Conservation (phyloP, 495 filamentous ascomycete species). For the Aspergillus baeticus region DNA sequence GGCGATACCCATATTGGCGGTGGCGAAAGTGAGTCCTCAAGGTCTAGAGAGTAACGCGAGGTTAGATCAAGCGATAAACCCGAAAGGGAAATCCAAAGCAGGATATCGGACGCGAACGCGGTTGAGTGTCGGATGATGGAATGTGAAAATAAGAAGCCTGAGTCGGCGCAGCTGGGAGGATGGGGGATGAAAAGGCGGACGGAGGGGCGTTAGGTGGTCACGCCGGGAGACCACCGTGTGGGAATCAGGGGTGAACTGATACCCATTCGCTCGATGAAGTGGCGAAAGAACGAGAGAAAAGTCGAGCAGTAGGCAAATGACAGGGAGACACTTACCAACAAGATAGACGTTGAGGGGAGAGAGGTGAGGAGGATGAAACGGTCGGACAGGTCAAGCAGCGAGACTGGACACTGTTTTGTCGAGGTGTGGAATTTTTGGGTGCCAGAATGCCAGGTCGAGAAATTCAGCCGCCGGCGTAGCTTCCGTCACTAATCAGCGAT, state of each 20-base stretch:
- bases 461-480: slow-evolving; percentile 34
- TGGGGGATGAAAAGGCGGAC: slow-evolving; percentile 23
- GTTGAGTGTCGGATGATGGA: slow-evolving; percentile 5
- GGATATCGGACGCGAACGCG: background rate
- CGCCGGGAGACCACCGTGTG: slow-evolving; percentile 23
- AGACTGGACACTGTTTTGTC: slow-evolving; percentile 22
- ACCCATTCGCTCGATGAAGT: slow-evolving; percentile 9
- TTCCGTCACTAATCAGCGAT: slow-evolving; percentile 31
- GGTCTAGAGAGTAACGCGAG: slow-evolving; percentile 26
- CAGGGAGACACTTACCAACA: slow-evolving; percentile 12
- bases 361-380: slow-evolving; percentile 11
- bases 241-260: slow-evolving; percentile 23
- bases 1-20: slow-evolving; percentile 86
- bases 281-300: slow-evolving; percentile 5
- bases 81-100: slow-evolving; percentile 1
- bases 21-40: slow-evolving; percentile 30
- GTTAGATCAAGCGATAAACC: slow-evolving; percentile 18
- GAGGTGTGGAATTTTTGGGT: slow-evolving; percentile 28
- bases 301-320: slow-evolving; percentile 16
- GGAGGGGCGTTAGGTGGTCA: slow-evolving; percentile 26
- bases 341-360: slow-evolving; percentile 19
- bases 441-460: slow-evolving; percentile 31
- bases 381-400: slow-evolving; percentile 15
- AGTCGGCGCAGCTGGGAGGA: slow-evolving; percentile 13
- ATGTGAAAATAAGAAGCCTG: slow-evolving; percentile 4